Conservation (phyloP, 2,329 filamentous ascomycete species). For the Colletotrichum falcatum region DNA sequence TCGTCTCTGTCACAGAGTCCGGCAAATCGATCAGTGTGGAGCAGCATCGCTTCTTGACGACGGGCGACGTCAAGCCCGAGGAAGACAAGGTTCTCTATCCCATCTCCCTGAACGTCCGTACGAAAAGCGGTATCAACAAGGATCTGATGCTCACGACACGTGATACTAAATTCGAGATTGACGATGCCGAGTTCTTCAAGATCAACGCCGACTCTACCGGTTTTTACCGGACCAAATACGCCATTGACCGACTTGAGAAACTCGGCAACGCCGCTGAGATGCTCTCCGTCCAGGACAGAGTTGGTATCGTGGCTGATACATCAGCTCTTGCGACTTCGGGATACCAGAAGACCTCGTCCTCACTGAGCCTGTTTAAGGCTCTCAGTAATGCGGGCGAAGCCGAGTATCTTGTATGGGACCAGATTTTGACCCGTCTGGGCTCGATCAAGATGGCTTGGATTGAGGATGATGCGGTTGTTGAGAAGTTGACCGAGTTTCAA, state of each 20-base stretch:
- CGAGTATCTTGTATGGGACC: slow-evolving; percentile 95
- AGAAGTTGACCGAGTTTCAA: slow-evolving; percentile 87
- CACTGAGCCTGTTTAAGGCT: slow-evolving; percentile 85
- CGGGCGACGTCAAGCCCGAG: slow-evolving; percentile 91
- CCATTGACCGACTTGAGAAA: slow-evolving; percentile 84
- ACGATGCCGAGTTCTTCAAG: slow-evolving; percentile 91
- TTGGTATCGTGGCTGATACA: slow-evolving; percentile 94
- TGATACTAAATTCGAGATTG: slow-evolving; percentile 81
- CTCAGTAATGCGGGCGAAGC: slow-evolving; percentile 83
- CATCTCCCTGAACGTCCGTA: slow-evolving; percentile 87
- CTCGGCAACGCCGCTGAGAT: slow-evolving; percentile 89
- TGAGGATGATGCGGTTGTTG: slow-evolving; percentile 78
- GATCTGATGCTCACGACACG: slow-evolving; percentile 71
- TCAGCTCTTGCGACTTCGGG: slow-evolving; percentile 90
- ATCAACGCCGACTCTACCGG: slow-evolving; percentile 95
- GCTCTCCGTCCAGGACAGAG: slow-evolving; percentile 88
- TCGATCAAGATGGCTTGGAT: slow-evolving; percentile 89
- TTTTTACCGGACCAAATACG: slow-evolving; percentile 91
- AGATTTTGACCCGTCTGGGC: slow-evolving; percentile 83
- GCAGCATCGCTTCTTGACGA: slow-evolving; percentile 95
- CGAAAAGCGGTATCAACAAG: slow-evolving; percentile 85
- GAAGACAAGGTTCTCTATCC: slow-evolving; percentile 91
- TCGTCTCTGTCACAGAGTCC: slow-evolving; percentile 82
- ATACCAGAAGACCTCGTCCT: slow-evolving; percentile 92
- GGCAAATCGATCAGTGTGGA: slow-evolving; percentile 84